Evolutionary conservation across 371 early-diverging fungal species (phyloP), one percentile per base, ranked within the genome.

Genomic region (Mucor circinelloides): DNA sequence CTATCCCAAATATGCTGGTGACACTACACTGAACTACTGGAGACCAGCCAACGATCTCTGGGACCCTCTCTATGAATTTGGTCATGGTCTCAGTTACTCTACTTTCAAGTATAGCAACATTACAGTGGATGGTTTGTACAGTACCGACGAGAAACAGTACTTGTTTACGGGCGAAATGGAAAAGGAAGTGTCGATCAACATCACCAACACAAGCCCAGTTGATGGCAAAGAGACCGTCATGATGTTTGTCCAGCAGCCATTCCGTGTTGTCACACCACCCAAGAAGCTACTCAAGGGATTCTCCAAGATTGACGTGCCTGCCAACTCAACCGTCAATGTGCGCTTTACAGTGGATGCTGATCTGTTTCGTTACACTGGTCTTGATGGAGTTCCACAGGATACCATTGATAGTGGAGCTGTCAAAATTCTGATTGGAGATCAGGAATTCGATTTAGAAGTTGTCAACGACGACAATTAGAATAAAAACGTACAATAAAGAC

Each of bases 1-100:
- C 0, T 90, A 90, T 60, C 88, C 91, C 8, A 84, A 80, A 42
- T 69, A 83, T 19, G 72, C 77, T 19, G 72, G 74, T 15, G 76
- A 76, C 30, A 67, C 72, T 38, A 74, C 69, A n/a, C 21, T 78
- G 17, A 74, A 73, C 36, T 72, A 76, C 48, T 74, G 79, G 71
- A 54, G 73, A 32, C 71, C 74, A 31, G 67, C 67, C 28, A 76
- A 74, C 40, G 74, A 80, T 23, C 66, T 66, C 2, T 81, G 77
- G 62, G 75, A 78, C 23, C 88, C 88, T 17, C 76, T 85, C 42
- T 91, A 80, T 65, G 72, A 83, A 12, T 91, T 91, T 66, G 86
- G 90, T 3, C 80, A 79, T 32, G 91, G 91, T 19, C 59, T 91
- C 8, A 86, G 89, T 2, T 90, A 90, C 58, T 81, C 87, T 1